Evolutionary conservation across 2,329 filamentous ascomycete genomes (phyloP), one percentile per base, ranked within the genome.

Genomic region (Kalaharituber pfeilii): DNA sequence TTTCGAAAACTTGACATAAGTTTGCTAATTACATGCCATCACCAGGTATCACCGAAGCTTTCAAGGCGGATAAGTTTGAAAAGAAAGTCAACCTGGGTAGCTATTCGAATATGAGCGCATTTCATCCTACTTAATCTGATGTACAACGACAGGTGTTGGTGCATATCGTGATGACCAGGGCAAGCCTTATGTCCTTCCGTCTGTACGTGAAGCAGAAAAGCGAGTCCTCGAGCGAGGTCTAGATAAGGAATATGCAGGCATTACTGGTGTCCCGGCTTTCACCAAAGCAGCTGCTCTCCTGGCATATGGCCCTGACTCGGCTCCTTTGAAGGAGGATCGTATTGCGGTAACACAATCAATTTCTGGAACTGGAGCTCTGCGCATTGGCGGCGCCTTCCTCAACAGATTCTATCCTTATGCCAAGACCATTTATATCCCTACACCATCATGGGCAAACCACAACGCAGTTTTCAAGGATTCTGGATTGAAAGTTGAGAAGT

Each of bases 151-250:
- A 86, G 82, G 88, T 73, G 91, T 96, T 63, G 91, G 91, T 67
- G 91, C 91, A 67, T 98, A 98, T 80, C 87, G 91, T 67, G 91
- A 96, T 69, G 88, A 96, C 77, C 77, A 86, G 72, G 91, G 91
- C 72, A 95, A 96, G 78, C 91, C 91, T 58, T 96, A 89, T 71
- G 89, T 98, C 60, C 84, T 98, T 59, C 89, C 89, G 57, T 95
- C 89, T 50, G 91, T 98, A 58, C 81, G 81, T 68, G 72, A 82
- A 66, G 91, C 89, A 58, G 91, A 96, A 77, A 56, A 56, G 50
- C 52, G 59, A n/a, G 25, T 58, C 7, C 22, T 56, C 33, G 76
- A 86, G 70, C 86, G 86, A 74, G 78, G 94, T 60, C 76, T 95
- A 59, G 73, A 81, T 50, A 64, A 96, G 77, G 91, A 96, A 72